These are phyloP conservation scores for Austroboletus eburneus DNA, from an alignment of 768 basidiomycete genomes.

Conservation along the genomic window DNA sequence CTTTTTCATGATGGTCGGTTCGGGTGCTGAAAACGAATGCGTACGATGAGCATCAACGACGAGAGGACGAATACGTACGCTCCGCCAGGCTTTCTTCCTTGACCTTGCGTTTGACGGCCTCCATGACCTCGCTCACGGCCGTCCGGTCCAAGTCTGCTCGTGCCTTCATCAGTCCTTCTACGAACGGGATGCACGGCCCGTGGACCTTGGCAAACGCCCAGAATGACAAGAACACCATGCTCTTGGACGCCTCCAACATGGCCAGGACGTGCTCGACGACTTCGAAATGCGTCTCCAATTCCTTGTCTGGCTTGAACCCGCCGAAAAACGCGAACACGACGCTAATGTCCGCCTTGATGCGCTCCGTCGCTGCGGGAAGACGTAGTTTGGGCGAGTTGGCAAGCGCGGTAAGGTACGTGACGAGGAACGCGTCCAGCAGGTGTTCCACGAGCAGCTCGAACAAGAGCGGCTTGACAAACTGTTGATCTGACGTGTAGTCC, in stretches of 20 bases:
- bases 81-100: slow-evolving; percentile 83
- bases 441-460: slow-evolving; percentile 92
- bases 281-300: slow-evolving; percentile 80
- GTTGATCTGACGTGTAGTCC: slow-evolving; percentile 94
- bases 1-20: slow-evolving; percentile 91
- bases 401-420: slow-evolving; percentile 85
- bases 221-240: slow-evolving; percentile 88
- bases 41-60: not conserved
- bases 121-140: slow-evolving; percentile 86
- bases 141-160: slow-evolving; percentile 90
- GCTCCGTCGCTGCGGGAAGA: slow-evolving; percentile 81
- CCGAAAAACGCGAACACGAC: slow-evolving; percentile 79
- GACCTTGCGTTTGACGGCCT: slow-evolving; percentile 86
- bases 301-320: slow-evolving; percentile 69
- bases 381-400: slow-evolving; percentile 79
- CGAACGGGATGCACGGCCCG: slow-evolving; percentile 88
- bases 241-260: slow-evolving; percentile 81
- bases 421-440: slow-evolving; percentile 84
- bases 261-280: slow-evolving; percentile 80
- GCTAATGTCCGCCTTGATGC: slow-evolving; percentile 77
- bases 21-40: slow-evolving; percentile 46
- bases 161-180: slow-evolving; percentile 85
- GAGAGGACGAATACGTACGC: slow-evolving; percentile 49
- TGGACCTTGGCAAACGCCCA: slow-evolving; percentile 92
- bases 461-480: slow-evolving; percentile 84